Conservation (phyloP, 345 rosid species). For the Citropsis articulata region DNA sequence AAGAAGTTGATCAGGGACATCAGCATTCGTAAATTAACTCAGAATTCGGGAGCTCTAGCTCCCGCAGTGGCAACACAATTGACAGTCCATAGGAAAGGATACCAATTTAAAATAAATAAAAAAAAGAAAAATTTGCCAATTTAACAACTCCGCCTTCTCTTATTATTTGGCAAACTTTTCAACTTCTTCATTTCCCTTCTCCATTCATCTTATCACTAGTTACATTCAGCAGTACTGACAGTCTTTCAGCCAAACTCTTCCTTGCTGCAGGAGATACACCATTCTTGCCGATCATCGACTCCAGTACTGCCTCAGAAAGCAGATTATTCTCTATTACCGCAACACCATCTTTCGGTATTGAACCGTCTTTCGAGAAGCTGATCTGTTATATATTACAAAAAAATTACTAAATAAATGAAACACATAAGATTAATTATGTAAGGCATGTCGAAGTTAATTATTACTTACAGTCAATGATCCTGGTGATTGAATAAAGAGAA, state of each 20-base stretch:
- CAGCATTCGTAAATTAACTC: background rate
- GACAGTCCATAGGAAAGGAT: too few relatives aligned
- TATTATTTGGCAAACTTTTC: background rate
- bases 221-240: slow-evolving; percentile 37
- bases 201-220: background rate
- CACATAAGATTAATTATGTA: background rate
- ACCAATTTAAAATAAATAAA: too few relatives aligned
- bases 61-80: too few relatives aligned
- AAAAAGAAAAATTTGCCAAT: too few relatives aligned
- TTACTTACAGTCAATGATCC: slow-evolving; percentile 58
- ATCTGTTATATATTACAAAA: slow-evolving; percentile 37
- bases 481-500: slow-evolving; percentile 59
- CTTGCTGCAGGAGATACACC: slow-evolving; percentile 72
- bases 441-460: background rate
- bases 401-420: background rate
- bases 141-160: background rate
- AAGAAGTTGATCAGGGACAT: background rate
- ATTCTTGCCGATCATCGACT: slow-evolving; percentile 69
- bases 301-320: slow-evolving; percentile 62
- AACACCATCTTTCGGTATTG: slow-evolving; percentile 42
- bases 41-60: background rate
- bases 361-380: slow-evolving; percentile 60
- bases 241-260: slow-evolving; percentile 52
- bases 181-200: background rate
- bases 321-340: slow-evolving; percentile 62